These are phyloP conservation scores for Phlebiopsis gigantea DNA, from an alignment of 768 basidiomycete genomes.

Conservation along the genomic window DNA sequence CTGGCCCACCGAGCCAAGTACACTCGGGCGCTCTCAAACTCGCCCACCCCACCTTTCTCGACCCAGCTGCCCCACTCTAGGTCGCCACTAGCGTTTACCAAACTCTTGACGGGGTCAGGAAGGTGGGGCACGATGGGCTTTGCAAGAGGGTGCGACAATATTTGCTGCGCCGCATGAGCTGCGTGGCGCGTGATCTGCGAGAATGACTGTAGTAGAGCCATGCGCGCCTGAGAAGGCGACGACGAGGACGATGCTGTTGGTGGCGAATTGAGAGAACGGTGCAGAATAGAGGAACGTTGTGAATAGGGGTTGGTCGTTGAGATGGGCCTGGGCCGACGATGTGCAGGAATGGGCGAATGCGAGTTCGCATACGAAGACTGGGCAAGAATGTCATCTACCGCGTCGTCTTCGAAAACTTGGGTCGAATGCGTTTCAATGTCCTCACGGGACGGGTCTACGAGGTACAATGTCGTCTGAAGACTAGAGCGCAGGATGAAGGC, in stretches of 20 bases:
- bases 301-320: slow-evolving; percentile 52
- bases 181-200: slow-evolving; percentile 92
- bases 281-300: slow-evolving; percentile 69
- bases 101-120: slow-evolving; percentile 86
- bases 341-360: slow-evolving; percentile 79
- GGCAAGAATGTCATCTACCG: slow-evolving; percentile 81
- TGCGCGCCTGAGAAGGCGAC: slow-evolving; percentile 66
- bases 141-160: slow-evolving; percentile 91
- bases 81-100: slow-evolving; percentile 88
- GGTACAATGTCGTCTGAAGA: slow-evolving; percentile 79
- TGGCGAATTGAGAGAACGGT: slow-evolving; percentile 62
- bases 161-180: slow-evolving; percentile 89
- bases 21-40: slow-evolving; percentile 94
- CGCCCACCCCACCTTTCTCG: slow-evolving; percentile 87
- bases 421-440: slow-evolving; percentile 91
- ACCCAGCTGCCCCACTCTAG: slow-evolving; percentile 94
- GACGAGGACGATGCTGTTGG: slow-evolving; percentile 47
- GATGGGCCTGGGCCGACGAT: slow-evolving; percentile 68
- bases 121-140: slow-evolving; percentile 95
- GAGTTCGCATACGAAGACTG: slow-evolving; percentile 74
- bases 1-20: slow-evolving; percentile 97
- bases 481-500: slow-evolving; percentile 81
- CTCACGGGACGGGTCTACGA: slow-evolving; percentile 88
- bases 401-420: slow-evolving; percentile 78
- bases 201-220: slow-evolving; percentile 87